Evolutionary conservation across 2,329 filamentous ascomycete genomes (phyloP), one percentile per base, ranked within the genome.

Genomic region (Nothophoma quercina): DNA sequence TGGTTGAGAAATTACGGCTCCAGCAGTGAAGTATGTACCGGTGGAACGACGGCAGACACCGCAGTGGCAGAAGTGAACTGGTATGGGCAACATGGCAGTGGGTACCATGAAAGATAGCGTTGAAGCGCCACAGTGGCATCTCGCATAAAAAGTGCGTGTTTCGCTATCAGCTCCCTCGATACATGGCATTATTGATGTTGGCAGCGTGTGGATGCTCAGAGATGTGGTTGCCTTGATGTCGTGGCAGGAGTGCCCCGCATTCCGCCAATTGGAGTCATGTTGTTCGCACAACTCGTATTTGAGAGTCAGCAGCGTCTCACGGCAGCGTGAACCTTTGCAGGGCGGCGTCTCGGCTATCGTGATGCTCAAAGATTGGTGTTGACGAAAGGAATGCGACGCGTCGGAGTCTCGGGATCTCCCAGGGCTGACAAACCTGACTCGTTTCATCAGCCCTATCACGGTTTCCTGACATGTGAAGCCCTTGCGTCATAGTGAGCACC

Each of bases 11-110:
- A 83, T 63, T 9, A 65, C 59, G 19, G 79, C 70, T 49, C 79
- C 78, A n/a, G 77, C 78, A 18, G 73, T 70, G 47, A 71, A 78
- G 7, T 83, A 69, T 9, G 78, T 70, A 16, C 83, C 83, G 15
- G 78, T 79, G 23, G 75, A 72, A 36, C 73, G 73, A 13, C 82
- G 78, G 65, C 82, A 85, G 21, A 68, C 74, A 52, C 69, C 67
- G 72, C 83, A 85, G 61, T 84, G 79, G 65, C 83, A 85, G 56
- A 85, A 69, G 41, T 71, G 67, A 5, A 69, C 64, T 28, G 65
- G 62, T 7, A 79, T 48, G 1, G 77, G 78, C 6, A 79, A 65
- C 4, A 56, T 60, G 7, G 64, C 55, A 1, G 57, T 65, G 1
- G 70, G 70, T 10, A 78, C 63, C 4, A 62, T 62, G 60, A 78